phyloP scores from a whole-genome alignment of 805 yeast genomes.

The Candida ficus region DNA sequence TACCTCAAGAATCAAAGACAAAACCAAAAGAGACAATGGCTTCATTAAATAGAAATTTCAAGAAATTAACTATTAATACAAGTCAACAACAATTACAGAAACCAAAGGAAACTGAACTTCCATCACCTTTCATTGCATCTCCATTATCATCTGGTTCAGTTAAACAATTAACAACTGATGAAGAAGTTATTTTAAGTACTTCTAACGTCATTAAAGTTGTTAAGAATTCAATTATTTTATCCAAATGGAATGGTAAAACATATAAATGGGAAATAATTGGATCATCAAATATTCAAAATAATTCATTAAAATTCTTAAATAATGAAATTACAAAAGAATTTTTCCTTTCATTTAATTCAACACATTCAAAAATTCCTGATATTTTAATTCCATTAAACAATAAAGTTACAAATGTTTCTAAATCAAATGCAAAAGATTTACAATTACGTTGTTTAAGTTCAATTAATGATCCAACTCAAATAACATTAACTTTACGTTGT shows the following conservation, averaged over 20 bases:
- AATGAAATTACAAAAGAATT: constrained; percentile 13
- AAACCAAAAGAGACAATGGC: constrained; percentile 8
- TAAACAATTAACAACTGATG: constrained; percentile 1
- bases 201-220: constrained; percentile 9
- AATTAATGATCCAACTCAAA: constrained; percentile 11
- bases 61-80: constrained; percentile 10
- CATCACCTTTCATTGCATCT: constrained; percentile 8
- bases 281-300: constrained; percentile 9
- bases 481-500: constrained; percentile 20
- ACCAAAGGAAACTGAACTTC: constrained; percentile 3
- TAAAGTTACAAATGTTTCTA: constrained; percentile 8
- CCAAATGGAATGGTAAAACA: constrained; percentile 17
- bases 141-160: not conserved
- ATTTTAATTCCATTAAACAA: constrained; percentile 16
- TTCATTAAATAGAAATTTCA: constrained; percentile 11
- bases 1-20: not conserved
- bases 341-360: constrained; percentile 5
- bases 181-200: not conserved
- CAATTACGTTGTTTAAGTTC: constrained; percentile 14
- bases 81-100: not conserved
- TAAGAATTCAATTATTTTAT: constrained; percentile 15
- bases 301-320: constrained; percentile 15
- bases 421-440: constrained; percentile 11
- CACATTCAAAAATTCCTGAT: constrained; percentile 4
- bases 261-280: constrained; percentile 21